Percentiles rank a stretch among this genome's conserved stretches.
Conservation (phyloP, 768 basidiomycete species). For the Scleroderma bovista region DNA sequence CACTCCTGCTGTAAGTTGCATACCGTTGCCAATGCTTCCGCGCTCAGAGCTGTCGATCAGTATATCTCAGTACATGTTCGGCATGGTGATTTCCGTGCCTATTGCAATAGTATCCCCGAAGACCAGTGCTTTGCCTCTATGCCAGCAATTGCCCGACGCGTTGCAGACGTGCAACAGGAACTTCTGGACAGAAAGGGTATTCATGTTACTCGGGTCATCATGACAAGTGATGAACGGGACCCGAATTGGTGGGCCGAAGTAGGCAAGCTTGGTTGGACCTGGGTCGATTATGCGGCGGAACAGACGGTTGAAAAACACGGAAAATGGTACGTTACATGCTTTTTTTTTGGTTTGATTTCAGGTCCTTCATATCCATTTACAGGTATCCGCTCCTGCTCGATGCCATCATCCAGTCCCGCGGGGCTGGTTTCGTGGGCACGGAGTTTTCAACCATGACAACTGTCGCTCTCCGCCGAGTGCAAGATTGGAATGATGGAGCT, state of each 20-base stretch:
- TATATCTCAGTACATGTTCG: conserved; percentile 57
- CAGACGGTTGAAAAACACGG: conserved; percentile 42
- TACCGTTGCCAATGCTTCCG: background rate
- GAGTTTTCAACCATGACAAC: conserved; percentile 67
- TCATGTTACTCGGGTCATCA: conserved; percentile 46
- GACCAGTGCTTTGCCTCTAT: conserved; percentile 50
- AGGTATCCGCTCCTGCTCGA: conserved; percentile 76
- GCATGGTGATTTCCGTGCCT: conserved; percentile 46
- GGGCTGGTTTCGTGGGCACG: conserved; percentile 67
- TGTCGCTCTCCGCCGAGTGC: conserved; percentile 58
- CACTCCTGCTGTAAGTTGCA: conserved; percentile 43
- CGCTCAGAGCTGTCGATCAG: conserved; percentile 21
- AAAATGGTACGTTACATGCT: conserved; percentile 36
- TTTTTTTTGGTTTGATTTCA: background rate
- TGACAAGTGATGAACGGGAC: conserved; percentile 61
- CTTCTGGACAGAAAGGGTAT: conserved; percentile 40
- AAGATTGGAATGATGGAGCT: conserved; percentile 59
- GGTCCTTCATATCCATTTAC: background rate
- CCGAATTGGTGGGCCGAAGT: conserved; percentile 56
- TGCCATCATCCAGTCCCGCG: conserved; percentile 63
- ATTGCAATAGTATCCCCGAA: conserved; percentile 38
- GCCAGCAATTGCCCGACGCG: conserved; percentile 47
- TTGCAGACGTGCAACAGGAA: conserved; percentile 50
- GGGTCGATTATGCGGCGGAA: conserved; percentile 40
- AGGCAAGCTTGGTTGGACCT: conserved; percentile 44